These are phyloP conservation scores for Nelumbo lutea DNA, from an alignment of 164 flowering plant species.

Conservation along the genomic window DNA sequence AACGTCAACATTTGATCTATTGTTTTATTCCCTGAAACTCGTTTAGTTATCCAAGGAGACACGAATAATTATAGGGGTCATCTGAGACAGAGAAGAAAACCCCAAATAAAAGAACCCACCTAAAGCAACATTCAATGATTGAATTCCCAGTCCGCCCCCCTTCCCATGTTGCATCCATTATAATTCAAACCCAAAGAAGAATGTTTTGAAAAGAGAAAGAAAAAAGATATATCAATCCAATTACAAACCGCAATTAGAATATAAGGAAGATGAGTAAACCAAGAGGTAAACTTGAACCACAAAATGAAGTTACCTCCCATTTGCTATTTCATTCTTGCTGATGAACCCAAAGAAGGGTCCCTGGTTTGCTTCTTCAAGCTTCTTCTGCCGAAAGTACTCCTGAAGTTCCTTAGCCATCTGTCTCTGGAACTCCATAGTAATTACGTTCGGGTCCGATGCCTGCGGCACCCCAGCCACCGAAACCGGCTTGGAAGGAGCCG, in stretches of 20 bases:
- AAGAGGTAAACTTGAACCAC: neutral
- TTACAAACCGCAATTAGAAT: neutral
- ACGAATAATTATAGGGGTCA: no score
- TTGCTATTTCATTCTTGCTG: conserved; percentile 77
- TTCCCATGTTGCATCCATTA: neutral
- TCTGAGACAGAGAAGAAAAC: no score
- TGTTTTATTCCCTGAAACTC: no score
- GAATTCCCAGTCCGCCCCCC: neutral
- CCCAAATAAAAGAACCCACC: neutral
- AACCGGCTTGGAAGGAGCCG: conserved; percentile 23
- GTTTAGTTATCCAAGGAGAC: no score
- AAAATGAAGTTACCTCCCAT: conserved; percentile 65
- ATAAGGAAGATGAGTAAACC: neutral
- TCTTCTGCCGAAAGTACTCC: conserved; percentile 86
- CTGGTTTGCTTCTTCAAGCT: conserved; percentile 70
- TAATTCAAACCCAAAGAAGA: neutral
- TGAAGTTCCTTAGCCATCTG: conserved; percentile 91
- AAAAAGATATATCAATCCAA: no score
- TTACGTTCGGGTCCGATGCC: conserved; percentile 26
- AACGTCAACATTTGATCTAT: no score
- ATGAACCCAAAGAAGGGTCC: conserved; percentile 94
- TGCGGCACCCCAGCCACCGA: conserved; percentile 14
- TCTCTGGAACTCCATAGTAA: conserved; percentile 90
- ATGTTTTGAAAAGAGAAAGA: no score
- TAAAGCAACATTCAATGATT: neutral